These are phyloP conservation scores for Sphagnum magellanicum DNA, from an alignment of 228 moss, liverwort and hornwort species.

Conservation along the genomic window DNA sequence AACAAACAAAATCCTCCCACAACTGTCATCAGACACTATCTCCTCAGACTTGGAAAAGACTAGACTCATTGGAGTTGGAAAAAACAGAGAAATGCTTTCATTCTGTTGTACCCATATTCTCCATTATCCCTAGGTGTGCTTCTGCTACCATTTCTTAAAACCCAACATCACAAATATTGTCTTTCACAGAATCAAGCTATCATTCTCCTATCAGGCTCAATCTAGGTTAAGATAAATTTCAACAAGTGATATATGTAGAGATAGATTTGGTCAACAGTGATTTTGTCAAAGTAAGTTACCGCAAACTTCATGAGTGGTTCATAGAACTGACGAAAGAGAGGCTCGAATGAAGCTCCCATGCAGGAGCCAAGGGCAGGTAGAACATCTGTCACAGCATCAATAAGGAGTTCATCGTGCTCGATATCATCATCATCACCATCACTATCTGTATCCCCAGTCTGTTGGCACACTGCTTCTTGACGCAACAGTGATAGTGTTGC, in stretches of 20 bases:
- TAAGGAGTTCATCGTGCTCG: slow-evolving; percentile 92
- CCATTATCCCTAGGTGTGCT: too few species aligned
- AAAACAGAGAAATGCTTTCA: background rate
- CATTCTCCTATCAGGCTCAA: background rate
- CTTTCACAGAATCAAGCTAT: background rate
- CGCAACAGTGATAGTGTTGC: slow-evolving; percentile 75
- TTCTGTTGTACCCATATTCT: too few species aligned
- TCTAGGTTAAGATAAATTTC: background rate
- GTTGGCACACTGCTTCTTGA: slow-evolving; percentile 86
- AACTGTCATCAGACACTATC: background rate
- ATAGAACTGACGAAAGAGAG: slow-evolving; percentile 79
- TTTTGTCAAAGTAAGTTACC: slow-evolving; percentile 22
- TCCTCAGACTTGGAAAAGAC: background rate
- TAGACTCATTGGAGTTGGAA: background rate
- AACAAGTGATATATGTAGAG: background rate
- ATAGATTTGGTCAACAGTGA: background rate
- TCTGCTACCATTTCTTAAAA: too few species aligned
- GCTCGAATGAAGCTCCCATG: slow-evolving; percentile 91
- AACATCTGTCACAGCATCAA: slow-evolving; percentile 92
- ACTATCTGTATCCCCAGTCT: slow-evolving; percentile 88
- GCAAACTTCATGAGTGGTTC: slow-evolving; percentile 95
- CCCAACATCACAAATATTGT: too few species aligned
- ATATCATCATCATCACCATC: slow-evolving; percentile 90
- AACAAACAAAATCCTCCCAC: background rate
- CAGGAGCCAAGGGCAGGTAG: slow-evolving; percentile 83